Conservation (phyloP, 1,284 basidiomycete genomes). For the Cryptococcus maquisensis region DNA sequence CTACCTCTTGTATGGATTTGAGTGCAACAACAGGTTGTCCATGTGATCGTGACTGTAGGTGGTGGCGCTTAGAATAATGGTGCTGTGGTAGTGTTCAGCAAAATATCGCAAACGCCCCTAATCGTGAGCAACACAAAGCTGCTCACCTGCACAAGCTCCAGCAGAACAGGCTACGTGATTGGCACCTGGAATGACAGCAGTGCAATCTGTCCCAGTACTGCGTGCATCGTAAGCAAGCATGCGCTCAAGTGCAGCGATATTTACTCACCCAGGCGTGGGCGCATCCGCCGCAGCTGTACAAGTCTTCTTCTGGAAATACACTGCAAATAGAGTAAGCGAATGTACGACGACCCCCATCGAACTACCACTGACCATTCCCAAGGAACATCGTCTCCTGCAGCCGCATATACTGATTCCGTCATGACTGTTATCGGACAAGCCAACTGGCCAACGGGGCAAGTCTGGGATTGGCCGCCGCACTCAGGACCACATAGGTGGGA, state of each 20-base stretch:
- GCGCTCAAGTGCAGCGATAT: not conserved
- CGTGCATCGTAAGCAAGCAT: not conserved
- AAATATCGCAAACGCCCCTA: too few relatives aligned
- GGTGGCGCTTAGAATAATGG: too few relatives aligned
- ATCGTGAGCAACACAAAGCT: too few relatives aligned
- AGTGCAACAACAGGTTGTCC: too few relatives aligned
- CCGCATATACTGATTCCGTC: not conserved
- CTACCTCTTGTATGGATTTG: too few relatives aligned
- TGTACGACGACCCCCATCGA: too few relatives aligned
- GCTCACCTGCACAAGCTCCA: constrained; percentile 23
- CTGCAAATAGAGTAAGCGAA: not conserved
- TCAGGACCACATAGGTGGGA: constrained; percentile 10
- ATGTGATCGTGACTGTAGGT: too few relatives aligned
- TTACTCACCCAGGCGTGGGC: constrained; percentile 22
- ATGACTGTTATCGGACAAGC: constrained; percentile 20
- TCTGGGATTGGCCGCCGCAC: constrained; percentile 17
- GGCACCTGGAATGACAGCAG: constrained; percentile 23
- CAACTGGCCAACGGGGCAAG: constrained; percentile 15
- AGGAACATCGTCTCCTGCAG: constrained; percentile 3
- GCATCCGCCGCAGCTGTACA: constrained; percentile 31
- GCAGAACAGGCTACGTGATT: constrained; percentile 20
- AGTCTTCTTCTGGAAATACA: constrained; percentile 20
- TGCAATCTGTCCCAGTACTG: constrained; percentile 30
- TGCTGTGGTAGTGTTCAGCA: too few relatives aligned
- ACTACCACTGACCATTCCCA: constrained; percentile 18